phyloP scores from a whole-genome alignment of 441 rosid species.

The Erodium texanum region DNA sequence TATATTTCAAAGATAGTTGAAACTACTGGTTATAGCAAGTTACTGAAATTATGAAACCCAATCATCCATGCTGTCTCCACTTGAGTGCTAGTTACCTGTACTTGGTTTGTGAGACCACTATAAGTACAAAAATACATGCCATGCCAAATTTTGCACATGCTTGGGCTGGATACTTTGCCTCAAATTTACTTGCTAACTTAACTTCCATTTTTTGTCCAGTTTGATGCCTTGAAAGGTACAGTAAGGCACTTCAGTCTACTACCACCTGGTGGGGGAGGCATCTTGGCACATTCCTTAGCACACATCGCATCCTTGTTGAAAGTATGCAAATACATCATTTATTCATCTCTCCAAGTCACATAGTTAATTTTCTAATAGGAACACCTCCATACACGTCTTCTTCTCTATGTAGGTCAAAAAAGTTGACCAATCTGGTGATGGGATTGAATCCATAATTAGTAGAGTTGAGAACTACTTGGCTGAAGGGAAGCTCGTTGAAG shows the following conservation, averaged over 20 bases:
- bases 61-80: not conserved
- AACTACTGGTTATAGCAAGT: not conserved
- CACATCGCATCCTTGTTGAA: slow-evolving; percentile 76
- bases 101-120: not conserved
- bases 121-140: not conserved
- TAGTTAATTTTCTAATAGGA: not conserved
- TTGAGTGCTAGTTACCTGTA: not conserved
- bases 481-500: slow-evolving; percentile 82
- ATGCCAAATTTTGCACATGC: too few relatives aligned
- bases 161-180: too few relatives aligned
- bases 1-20: not conserved
- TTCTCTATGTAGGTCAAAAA: slow-evolving; percentile 48
- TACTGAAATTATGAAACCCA: not conserved
- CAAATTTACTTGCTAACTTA: slow-evolving; percentile 1
- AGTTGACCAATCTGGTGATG: slow-evolving; percentile 53
- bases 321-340: slow-evolving; percentile 32
- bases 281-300: slow-evolving; percentile 74
- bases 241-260: slow-evolving; percentile 81
- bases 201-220: slow-evolving; percentile 34
- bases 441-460: slow-evolving; percentile 59
- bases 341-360: not conserved
- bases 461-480: slow-evolving; percentile 65
- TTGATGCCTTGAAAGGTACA: slow-evolving; percentile 67
- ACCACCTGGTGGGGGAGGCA: slow-evolving; percentile 85
- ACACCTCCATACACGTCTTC: not conserved